Conservation (phyloP, 208 protist genomes). For the Acanthamoeba sp. region DNA sequence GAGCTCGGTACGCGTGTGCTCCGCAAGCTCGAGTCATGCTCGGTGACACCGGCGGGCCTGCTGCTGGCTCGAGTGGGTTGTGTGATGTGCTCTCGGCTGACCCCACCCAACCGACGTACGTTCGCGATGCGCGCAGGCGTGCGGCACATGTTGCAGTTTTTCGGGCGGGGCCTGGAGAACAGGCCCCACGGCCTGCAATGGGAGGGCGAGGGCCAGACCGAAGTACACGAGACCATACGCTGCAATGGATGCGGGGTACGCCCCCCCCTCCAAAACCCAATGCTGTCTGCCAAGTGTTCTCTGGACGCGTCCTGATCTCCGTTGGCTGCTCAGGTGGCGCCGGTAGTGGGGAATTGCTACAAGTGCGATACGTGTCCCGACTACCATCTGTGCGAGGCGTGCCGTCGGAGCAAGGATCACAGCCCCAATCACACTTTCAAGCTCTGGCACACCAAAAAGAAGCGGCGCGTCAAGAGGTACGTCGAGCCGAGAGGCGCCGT, state of each 20-base stretch:
- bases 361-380: slow-evolving; percentile 26
- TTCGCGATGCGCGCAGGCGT: neutral
- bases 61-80: no score
- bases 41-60: no score
- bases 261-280: neutral
- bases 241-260: slow-evolving; percentile 36
- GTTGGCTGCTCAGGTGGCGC: neutral
- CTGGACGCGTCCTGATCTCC: neutral
- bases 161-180: slow-evolving; percentile 4
- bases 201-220: neutral
- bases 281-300: no score
- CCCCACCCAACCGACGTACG: no score
- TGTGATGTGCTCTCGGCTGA: no score
- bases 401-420: neutral
- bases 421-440: slow-evolving; percentile 2
- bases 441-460: slow-evolving; percentile 36
- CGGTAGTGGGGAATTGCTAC: slow-evolving; percentile 34
- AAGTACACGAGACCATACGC: slow-evolving; percentile 30
- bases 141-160: slow-evolving; percentile 52
- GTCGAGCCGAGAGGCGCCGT: no score
- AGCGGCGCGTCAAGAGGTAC: neutral
- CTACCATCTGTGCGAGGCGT: slow-evolving; percentile 41
- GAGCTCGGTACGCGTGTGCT: neutral
- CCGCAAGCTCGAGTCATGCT: no score
- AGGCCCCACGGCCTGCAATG: neutral